Evolutionary conservation across 495 filamentous ascomycete genomes (phyloP), one percentile per base, ranked within the genome.

Genomic region (Penicillium subrubescens): DNA sequence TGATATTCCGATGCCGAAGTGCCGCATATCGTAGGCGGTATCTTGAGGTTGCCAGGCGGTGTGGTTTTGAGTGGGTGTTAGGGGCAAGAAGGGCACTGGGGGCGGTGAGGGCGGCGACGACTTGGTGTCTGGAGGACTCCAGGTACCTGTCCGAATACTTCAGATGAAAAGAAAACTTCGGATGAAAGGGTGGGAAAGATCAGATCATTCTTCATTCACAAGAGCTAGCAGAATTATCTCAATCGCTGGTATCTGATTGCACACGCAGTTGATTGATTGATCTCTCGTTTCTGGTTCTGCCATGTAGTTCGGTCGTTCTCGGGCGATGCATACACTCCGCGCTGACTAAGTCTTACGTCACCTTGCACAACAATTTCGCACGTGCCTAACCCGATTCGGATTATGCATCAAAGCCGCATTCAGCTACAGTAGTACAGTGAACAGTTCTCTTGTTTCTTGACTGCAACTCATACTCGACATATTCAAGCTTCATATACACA

Each of bases 11-110:
- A 55, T 59, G 56, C 46, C 59, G 66, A 66, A 48, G 0, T 33
- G 8, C 34, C 60, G 59, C 31, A 63, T 59, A 29, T 8, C 10
- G 63, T 23, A 64, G 62, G 64, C 64, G 63, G 65, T 70, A 17
- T 43, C n/a, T 2, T 3, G 31, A 2, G 15, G 12, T 41, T 41
- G 4, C 15, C 2, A 41, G 5, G 37, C 14, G 35, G 14, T 39
- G 35, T 39, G 25, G 25, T 27, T 27, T 27, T 27, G 25, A 27
- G 25, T 2, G 2, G 25, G 25, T 27, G 25, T 4, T 27, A 27
- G 4, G 1, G 25, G 25, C 25, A 27, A 4, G 25, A 27, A 27
- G 4, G 25, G 25, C 4, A 4, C 25, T 27, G 25, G 25, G 25
- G 25, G 25, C 25, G 25, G 25, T 27, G 25, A 27, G 4, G 25